Evolutionary conservation across 768 basidiomycete species (phyloP), one percentile per base, ranked within the genome.

Genomic region (Leccinum obscurum): DNA sequence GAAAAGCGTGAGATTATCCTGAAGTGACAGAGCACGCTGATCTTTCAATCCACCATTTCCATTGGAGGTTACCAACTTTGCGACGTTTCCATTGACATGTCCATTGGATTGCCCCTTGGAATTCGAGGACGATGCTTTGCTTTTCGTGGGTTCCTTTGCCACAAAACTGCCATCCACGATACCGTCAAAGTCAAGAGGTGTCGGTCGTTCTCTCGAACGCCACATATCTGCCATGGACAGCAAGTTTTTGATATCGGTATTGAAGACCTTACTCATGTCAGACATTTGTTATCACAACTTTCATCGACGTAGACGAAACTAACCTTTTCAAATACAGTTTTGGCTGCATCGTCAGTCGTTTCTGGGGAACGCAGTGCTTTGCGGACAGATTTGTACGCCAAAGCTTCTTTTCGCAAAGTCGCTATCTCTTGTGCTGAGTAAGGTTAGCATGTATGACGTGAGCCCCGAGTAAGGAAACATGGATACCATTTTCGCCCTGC

Each of bases 171-270:
- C 87, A 17, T 85, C 75, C 66, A 85, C 72, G 64, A 98, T 93
- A 3, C 77, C 74, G n/a, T 90, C 86, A 67, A 88, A 94, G 60
- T 91, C 86, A 28, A 99, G 83, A 1, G 95, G 88, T 0, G 83
- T 84, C 1, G 97, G 97, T 55, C 89, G 89, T n/a, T 87, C 84
- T 44, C 96, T 84, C 6, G 89, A 84, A 34, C 87, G 87, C 97
- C 97, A 99, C 95, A 99, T 98, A 67, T 98, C 97, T 14, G 85
- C 76, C 97, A 99, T 99, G 17, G 83, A 85, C 32, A 99, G 79
- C 0, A 99, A 81, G 58, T 96, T 93, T 54, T 83, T 81, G 65
- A 98, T 93, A 67, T 99, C 97, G 2, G 82, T 72, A 57, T 87
- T 81, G 79, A 95, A 99, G 17, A 97, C 92, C 95, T 97, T 68